Conservation (phyloP, 129 eudicot genomes). For the Escallonia rubra region DNA sequence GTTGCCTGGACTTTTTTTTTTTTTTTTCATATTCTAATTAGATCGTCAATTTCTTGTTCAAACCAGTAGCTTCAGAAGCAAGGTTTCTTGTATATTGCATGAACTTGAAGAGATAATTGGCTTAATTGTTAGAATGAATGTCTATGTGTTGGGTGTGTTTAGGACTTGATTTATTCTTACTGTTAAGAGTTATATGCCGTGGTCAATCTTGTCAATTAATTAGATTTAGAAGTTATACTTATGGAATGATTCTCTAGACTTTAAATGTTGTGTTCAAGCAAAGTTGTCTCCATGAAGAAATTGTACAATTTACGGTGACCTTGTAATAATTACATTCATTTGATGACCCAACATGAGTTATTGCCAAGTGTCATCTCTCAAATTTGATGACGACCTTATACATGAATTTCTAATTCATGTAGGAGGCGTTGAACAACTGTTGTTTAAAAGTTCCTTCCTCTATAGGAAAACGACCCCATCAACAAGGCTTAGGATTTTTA, state of each 20-base stretch:
- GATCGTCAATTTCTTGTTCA: background rate
- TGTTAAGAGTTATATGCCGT: too few species aligned
- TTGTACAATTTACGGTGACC: background rate
- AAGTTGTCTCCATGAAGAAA: background rate
- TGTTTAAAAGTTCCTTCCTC: too few species aligned
- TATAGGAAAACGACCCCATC: too few species aligned
- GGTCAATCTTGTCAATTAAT: too few species aligned
- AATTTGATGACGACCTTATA: too few species aligned
- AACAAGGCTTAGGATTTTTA: too few species aligned
- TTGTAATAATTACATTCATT: slow-evolving; percentile 8
- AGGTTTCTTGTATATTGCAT: background rate
- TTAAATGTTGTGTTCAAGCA: background rate
- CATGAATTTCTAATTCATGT: too few species aligned
- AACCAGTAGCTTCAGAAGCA: background rate
- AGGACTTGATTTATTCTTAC: background rate
- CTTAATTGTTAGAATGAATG: background rate
- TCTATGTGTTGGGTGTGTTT: background rate
- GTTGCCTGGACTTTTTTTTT: slow-evolving; percentile 25
- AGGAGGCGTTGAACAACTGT: too few species aligned
- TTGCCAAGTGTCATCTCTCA: too few species aligned
- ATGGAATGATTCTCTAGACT: background rate
- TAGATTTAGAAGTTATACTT: background rate
- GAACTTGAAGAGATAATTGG: background rate
- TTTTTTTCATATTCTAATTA: background rate
- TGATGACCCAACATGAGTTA: too few species aligned